Percentiles rank a stretch among this genome's conserved stretches.
These are phyloP conservation scores for Lepidium campestre DNA, from an alignment of 441 rosid species.

Conservation along the genomic window DNA sequence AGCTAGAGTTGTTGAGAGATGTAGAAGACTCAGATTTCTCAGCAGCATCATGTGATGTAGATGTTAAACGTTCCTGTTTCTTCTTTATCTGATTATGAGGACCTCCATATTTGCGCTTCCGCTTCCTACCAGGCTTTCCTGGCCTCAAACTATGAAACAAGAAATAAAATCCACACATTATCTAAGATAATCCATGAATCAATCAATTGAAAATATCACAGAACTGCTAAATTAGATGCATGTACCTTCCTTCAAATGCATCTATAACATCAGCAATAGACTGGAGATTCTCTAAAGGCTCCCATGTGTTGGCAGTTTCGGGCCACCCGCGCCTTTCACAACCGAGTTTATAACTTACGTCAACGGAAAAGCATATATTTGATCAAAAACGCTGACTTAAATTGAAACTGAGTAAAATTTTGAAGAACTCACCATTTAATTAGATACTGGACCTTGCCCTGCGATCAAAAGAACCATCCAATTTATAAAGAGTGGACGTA, in stretches of 20 bases:
- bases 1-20: constrained; percentile 32
- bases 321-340: constrained; percentile 97
- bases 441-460: constrained; percentile 96
- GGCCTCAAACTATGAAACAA: constrained; percentile 54
- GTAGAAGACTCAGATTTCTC: constrained; percentile 40
- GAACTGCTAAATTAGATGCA: not conserved
- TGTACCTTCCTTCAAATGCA: constrained; percentile 88
- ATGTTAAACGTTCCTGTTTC: constrained; percentile 49
- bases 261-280: constrained; percentile 89
- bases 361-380: constrained; percentile 9
- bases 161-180: constrained; percentile 4
- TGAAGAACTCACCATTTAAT: constrained; percentile 79
- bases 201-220: not conserved
- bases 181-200: not conserved
- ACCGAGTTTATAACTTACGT: constrained; percentile 20
- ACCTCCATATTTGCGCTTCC: constrained; percentile 71
- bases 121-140: constrained; percentile 76
- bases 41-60: constrained; percentile 29
- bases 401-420: not conserved
- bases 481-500: constrained; percentile 5
- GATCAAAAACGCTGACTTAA: not conserved
- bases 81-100: constrained; percentile 57
- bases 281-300: constrained; percentile 88
- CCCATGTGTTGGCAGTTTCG: constrained; percentile 96
- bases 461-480: constrained; percentile 21